Evolutionary conservation across 2,329 filamentous ascomycete species (phyloP).

Genomic region (Pestalotiopsis sp.): DNA sequence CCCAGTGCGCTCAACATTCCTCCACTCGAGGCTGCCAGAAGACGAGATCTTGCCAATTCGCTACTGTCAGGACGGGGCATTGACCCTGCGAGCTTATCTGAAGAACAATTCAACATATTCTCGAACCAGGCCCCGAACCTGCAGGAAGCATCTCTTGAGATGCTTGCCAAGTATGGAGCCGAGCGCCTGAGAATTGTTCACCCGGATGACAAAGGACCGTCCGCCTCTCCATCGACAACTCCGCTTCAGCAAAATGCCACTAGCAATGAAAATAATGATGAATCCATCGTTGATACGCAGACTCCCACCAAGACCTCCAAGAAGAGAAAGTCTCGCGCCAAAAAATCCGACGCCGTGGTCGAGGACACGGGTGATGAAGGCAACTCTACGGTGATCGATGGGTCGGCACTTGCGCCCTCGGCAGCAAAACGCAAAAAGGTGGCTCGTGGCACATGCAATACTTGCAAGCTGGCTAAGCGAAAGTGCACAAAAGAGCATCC

Average conservation of each 20-base stretch:
- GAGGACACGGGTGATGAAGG: slow-evolving; percentile 18
- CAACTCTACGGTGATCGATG: neutral
- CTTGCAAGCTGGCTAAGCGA: slow-evolving; percentile 32
- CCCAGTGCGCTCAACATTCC: slow-evolving; percentile 42
- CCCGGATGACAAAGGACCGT: slow-evolving; percentile 41
- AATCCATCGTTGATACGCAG: slow-evolving; percentile 19
- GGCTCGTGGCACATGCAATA: slow-evolving; percentile 36
- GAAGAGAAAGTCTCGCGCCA: slow-evolving; percentile 29
- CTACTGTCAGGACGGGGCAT: slow-evolving; percentile 51
- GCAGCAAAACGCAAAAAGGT: slow-evolving; percentile 25
- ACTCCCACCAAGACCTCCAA: slow-evolving; percentile 32
- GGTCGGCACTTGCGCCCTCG: neutral
- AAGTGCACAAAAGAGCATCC: slow-evolving; percentile 40
- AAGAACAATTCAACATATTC: slow-evolving; percentile 62
- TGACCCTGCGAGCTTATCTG: slow-evolving; percentile 54
- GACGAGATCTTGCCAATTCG: slow-evolving; percentile 50
- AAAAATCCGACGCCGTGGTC: slow-evolving; percentile 26
- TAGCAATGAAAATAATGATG: slow-evolving; percentile 14
- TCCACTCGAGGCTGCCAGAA: slow-evolving; percentile 52
- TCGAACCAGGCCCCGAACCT: slow-evolving; percentile 61
- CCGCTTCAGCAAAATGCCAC: slow-evolving; percentile 21
- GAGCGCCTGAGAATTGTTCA: slow-evolving; percentile 61
- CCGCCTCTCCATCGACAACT: slow-evolving; percentile 30
- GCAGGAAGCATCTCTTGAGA: slow-evolving; percentile 56
- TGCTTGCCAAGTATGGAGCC: slow-evolving; percentile 61